phyloP scores from a whole-genome alignment of 768 basidiomycete genomes.

The Serendipita sp. region DNA sequence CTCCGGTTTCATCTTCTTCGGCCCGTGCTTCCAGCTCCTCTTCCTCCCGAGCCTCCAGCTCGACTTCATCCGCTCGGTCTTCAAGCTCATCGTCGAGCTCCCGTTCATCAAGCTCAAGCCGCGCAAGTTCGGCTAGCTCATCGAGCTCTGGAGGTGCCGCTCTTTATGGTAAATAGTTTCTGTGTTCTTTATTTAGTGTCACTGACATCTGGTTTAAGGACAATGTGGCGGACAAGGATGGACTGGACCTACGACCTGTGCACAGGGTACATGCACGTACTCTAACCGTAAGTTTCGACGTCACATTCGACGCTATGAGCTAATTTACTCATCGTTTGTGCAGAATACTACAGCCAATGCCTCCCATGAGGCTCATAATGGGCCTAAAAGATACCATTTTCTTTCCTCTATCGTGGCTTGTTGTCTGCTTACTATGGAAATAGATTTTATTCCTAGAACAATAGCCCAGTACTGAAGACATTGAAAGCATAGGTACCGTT shows the following conservation, averaged over 20 bases:
- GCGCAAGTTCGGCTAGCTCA: too few relatives aligned
- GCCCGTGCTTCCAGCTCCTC: background rate
- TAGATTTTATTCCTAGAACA: too few relatives aligned
- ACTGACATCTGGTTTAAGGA: background rate
- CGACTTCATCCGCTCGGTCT: constrained; percentile 6
- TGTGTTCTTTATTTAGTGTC: background rate
- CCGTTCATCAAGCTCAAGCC: too few relatives aligned
- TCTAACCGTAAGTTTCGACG: background rate
- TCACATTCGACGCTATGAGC: background rate
- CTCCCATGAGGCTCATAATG: background rate
- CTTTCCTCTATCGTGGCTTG: too few relatives aligned
- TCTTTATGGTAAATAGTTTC: background rate
- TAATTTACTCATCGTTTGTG: background rate
- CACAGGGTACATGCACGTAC: background rate
- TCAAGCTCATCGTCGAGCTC: background rate
- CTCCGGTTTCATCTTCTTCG: background rate
- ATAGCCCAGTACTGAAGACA: too few relatives aligned
- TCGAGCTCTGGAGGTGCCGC: background rate
- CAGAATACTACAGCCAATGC: background rate
- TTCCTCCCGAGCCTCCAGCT: background rate
- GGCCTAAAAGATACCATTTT: background rate
- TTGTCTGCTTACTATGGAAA: too few relatives aligned
- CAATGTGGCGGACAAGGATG: constrained; percentile 1
- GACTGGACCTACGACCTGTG: background rate
- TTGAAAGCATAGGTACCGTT: too few relatives aligned